A percentile compares a stretch with the other conserved stretches of the same genome.
These are phyloP conservation scores for Neopestalotiopsis sp. DNA, from an alignment of 2,329 filamentous ascomycete species.

Conservation along the genomic window DNA sequence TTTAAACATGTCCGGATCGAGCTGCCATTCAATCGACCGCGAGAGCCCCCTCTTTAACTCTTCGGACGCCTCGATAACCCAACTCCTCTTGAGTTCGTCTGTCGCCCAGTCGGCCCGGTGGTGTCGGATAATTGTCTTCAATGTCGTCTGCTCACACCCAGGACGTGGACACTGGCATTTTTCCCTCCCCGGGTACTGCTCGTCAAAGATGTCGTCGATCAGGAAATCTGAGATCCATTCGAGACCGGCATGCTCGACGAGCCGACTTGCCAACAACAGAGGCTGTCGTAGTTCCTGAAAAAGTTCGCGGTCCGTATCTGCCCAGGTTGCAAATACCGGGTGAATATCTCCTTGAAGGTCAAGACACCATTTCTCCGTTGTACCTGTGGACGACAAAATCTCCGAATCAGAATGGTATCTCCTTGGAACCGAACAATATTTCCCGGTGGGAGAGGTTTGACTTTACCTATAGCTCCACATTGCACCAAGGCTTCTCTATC, in stretches of 20 bases:
- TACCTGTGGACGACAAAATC: conserved; percentile 24
- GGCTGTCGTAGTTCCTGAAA: conserved; percentile 34
- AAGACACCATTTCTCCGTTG: conserved; percentile 22
- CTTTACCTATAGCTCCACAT: conserved; percentile 36
- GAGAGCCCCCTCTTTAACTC: conserved; percentile 26
- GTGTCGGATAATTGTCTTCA: conserved; percentile 32
- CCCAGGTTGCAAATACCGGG: conserved; percentile 36
- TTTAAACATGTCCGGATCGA: conserved; percentile 35
- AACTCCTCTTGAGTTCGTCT: conserved; percentile 23
- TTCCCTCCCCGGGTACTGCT: conserved; percentile 32
- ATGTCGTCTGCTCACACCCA: conserved; percentile 13
- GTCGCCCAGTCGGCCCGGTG: conserved; percentile 30
- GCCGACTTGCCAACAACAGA: conserved; percentile 35
- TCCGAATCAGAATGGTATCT: neutral
- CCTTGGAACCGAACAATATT: neutral
- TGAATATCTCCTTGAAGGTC: conserved; percentile 35
- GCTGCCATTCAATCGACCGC: conserved; percentile 34
- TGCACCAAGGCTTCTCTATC: conserved; percentile 31
- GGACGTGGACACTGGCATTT: neutral
- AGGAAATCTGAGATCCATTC: conserved; percentile 40
- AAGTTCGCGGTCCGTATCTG: conserved; percentile 24
- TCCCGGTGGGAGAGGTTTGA: neutral
- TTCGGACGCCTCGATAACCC: conserved; percentile 26
- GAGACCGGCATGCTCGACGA: conserved; percentile 34
- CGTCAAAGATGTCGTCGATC: conserved; percentile 36